Conservation (phyloP, 192 early-diverging fungal genomes). For the Coemansia sp. region DNA sequence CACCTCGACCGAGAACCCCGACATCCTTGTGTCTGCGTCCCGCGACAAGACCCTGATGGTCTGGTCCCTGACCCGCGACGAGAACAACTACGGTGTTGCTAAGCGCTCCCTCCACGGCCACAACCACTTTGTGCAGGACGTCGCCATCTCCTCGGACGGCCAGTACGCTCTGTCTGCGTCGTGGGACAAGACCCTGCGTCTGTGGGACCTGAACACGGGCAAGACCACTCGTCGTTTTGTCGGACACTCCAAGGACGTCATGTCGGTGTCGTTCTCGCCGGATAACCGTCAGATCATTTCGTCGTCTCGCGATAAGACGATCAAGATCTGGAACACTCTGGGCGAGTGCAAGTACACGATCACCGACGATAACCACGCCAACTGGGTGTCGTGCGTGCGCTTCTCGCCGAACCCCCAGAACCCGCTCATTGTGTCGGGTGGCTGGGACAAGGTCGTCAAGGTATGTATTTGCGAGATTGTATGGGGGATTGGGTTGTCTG, state of each 20-base stretch:
- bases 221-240: conserved; percentile 94
- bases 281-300: conserved; percentile 99
- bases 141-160: conserved; percentile 98
- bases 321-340: conserved; percentile 99
- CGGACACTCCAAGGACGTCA: conserved; percentile 96
- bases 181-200: conserved; percentile 99
- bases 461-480: conserved; percentile 52
- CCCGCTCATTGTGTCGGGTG: conserved; percentile 96
- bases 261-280: conserved; percentile 99
- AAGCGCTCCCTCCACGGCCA: conserved; percentile 91
- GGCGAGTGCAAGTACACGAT: conserved; percentile 99
- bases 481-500: conserved; percentile 15
- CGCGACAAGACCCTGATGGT: conserved; percentile 99
- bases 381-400: conserved; percentile 99
- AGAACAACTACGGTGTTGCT: conserved; percentile 87
- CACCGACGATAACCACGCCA: conserved; percentile 92
- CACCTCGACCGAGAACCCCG: conserved; percentile 92
- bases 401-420: conserved; percentile 99
- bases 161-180: conserved; percentile 98
- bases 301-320: conserved; percentile 96
- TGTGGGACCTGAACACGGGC: conserved; percentile 98
- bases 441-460: conserved; percentile 99
- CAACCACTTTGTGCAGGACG: conserved; percentile 99
- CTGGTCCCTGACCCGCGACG: conserved; percentile 95
- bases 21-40: conserved; percentile 96